Percentiles rank a stretch among this genome's conserved stretches.
Conservation (phyloP, 148 eudicot species). For the Rhododendron ferrugineum region DNA sequence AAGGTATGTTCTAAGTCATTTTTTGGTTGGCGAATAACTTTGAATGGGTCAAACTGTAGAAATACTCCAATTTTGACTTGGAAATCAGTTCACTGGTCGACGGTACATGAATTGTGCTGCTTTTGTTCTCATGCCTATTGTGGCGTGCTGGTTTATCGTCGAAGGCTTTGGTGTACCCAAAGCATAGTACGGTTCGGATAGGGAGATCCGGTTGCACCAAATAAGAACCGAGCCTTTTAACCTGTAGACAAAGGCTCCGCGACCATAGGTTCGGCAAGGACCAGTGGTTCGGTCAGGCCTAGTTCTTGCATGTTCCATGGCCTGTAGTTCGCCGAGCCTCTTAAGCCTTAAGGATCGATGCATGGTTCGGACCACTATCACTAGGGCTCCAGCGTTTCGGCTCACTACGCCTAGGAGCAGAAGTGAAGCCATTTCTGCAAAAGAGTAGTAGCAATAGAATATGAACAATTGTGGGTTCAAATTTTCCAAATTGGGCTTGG, state of each 20-base stretch:
- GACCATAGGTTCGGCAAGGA: no score
- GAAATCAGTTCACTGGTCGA: background rate
- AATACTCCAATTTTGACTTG: constrained; percentile 7
- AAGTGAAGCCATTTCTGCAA: background rate
- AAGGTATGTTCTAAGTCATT: background rate
- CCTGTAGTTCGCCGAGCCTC: no score
- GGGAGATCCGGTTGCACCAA: no score
- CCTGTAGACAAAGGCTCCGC: no score
- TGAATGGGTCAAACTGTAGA: background rate
- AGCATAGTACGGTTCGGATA: no score
- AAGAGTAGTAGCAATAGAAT: background rate
- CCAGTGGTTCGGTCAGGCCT: no score
- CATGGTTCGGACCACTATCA: no score
- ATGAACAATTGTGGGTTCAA: background rate
- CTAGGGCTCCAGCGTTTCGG: no score
- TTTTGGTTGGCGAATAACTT: background rate
- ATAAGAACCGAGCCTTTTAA: no score
- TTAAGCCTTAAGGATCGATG: no score
- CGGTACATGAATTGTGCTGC: background rate
- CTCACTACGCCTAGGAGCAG: background rate
- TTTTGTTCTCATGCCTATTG: background rate
- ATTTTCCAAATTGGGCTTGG: background rate
- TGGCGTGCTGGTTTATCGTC: background rate
- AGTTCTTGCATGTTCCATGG: no score
- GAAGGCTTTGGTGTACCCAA: no score